Conservation (phyloP, 2,329 filamentous ascomycete species). For the Diaporthe vaccinii region DNA sequence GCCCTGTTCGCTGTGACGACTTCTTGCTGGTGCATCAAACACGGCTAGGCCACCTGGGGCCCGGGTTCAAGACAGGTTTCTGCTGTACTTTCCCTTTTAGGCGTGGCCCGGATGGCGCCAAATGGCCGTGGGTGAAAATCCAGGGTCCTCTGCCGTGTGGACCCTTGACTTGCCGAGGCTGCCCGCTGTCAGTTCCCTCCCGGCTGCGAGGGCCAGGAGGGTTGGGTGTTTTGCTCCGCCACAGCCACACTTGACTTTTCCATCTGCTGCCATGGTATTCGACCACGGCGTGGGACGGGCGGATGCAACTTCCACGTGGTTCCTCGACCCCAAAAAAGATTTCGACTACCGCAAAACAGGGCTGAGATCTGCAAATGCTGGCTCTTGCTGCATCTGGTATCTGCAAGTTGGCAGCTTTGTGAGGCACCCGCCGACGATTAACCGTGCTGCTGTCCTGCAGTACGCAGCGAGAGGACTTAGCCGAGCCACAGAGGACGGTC, state of each 20-base stretch:
- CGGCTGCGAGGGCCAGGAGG: not conserved
- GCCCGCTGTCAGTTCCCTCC: slow-evolving; percentile 23
- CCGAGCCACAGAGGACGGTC: not conserved
- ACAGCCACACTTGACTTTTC: slow-evolving; percentile 16
- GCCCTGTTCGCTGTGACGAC: not conserved
- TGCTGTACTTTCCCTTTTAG: slow-evolving; percentile 25
- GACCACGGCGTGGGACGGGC: not conserved
- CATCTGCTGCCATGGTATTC: slow-evolving; percentile 18
- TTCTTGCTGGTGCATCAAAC: slow-evolving; percentile 8
- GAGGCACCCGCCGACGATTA: slow-evolving; percentile 4
- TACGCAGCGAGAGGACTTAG: not conserved
- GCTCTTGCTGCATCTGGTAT: not conserved
- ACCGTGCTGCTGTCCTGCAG: not conserved
- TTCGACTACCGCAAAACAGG: not conserved
- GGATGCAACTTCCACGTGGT: slow-evolving; percentile 24
- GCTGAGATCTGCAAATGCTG: slow-evolving; percentile 14
- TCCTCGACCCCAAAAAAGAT: not conserved
- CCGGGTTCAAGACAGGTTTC: slow-evolving; percentile 21
- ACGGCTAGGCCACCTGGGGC: slow-evolving; percentile 4
- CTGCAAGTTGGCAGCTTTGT: not conserved
- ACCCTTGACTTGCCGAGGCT: slow-evolving; percentile 23
- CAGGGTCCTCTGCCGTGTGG: slow-evolving; percentile 20
- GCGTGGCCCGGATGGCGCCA: not conserved
- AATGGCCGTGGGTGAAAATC: not conserved
- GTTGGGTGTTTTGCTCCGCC: not conserved